Evolutionary conservation across 805 yeast genomes (phyloP).

Genomic region (Metschnikowia kofuensis): DNA sequence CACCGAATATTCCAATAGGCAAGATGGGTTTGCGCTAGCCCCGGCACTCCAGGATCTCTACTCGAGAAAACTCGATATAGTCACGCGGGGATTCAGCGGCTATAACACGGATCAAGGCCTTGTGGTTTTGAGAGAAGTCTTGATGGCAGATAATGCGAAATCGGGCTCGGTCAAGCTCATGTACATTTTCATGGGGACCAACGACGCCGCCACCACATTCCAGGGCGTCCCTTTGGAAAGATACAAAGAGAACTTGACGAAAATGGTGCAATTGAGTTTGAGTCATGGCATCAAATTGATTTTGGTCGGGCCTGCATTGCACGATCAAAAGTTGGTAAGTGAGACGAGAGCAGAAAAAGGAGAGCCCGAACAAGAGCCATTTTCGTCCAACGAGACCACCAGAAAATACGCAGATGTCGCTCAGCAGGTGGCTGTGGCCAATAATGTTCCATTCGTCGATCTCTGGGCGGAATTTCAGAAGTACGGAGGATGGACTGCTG

Average conservation of each 20-base stretch:
- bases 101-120: slow-evolving; percentile 65
- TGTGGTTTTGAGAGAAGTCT: slow-evolving; percentile 35
- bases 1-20: slow-evolving; percentile 51
- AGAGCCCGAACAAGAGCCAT: slow-evolving; percentile 19
- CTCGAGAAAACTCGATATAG: slow-evolving; percentile 59
- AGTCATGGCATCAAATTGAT: slow-evolving; percentile 48
- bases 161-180: slow-evolving; percentile 37
- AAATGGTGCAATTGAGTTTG: slow-evolving; percentile 40
- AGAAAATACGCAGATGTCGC: slow-evolving; percentile 52
- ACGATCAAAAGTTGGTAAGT: slow-evolving; percentile 31
- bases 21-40: slow-evolving; percentile 45
- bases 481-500: slow-evolving; percentile 32
- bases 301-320: slow-evolving; percentile 61
- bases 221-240: slow-evolving; percentile 50
- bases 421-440: slow-evolving; percentile 40
- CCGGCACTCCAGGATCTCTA: slow-evolving; percentile 52
- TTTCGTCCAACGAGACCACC: slow-evolving; percentile 41
- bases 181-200: slow-evolving; percentile 76
- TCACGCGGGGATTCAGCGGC: slow-evolving; percentile 76
- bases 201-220: slow-evolving; percentile 47
- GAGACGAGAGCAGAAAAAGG: background rate
- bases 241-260: slow-evolving; percentile 46
- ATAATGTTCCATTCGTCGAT: slow-evolving; percentile 58
- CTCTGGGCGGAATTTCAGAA: slow-evolving; percentile 44
- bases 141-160: slow-evolving; percentile 38